Percentiles rank a stretch among this genome's conserved stretches.
Conservation (phyloP, 179 eudicot genomes). For the Heliamphora pulchella region DNA sequence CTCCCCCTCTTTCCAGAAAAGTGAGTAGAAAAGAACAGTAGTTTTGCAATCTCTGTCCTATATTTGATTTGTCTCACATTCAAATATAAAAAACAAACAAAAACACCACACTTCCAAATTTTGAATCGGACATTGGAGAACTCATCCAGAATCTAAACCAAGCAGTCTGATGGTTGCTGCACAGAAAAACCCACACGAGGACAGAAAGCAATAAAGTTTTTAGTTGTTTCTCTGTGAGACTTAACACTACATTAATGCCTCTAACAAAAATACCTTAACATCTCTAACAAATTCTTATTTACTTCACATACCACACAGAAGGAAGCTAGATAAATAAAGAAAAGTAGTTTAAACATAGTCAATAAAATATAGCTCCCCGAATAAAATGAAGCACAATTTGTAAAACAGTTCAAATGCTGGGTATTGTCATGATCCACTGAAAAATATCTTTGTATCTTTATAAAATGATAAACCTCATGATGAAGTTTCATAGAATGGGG, state of each 20-base stretch:
- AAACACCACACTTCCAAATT: too few species aligned
- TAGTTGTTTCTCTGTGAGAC: neutral
- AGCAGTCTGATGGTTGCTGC: too few species aligned
- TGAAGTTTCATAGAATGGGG: neutral
- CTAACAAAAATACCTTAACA: neutral
- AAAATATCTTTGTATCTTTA: neutral
- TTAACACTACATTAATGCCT: neutral
- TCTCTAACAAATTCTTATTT: neutral
- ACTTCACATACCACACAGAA: neutral
- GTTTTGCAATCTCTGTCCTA: too few species aligned
- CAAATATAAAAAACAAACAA: too few species aligned
- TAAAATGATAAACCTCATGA: neutral
- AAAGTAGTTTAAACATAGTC: neutral
- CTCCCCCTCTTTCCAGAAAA: neutral
- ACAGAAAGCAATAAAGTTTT: neutral
- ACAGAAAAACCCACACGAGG: too few species aligned
- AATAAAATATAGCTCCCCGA: neutral
- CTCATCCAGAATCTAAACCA: too few species aligned
- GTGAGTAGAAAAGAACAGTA: neutral
- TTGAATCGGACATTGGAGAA: too few species aligned
- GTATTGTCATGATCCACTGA: neutral
- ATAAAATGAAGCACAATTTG: neutral
- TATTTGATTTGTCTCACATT: too few species aligned
- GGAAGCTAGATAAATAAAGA: slow-evolving; percentile 6
- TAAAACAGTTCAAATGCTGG: neutral